These are phyloP conservation scores for Coix lacrymajobi DNA, from an alignment of 176 grass and related monocot species.

Conservation along the genomic window DNA sequence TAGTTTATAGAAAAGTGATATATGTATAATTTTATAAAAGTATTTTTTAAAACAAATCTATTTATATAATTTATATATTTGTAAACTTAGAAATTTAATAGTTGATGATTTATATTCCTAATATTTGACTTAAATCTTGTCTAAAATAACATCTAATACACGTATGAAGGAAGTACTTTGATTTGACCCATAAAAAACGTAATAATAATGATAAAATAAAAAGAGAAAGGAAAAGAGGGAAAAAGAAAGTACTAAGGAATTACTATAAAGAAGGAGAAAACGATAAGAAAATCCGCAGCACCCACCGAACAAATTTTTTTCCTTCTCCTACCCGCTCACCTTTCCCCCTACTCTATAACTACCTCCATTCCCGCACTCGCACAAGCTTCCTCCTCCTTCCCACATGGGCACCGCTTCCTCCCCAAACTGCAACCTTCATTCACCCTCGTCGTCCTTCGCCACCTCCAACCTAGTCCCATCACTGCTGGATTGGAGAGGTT, in stretches of 20 bases:
- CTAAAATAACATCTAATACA: too few relatives aligned
- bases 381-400: conserved; percentile 33
- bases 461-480: not conserved
- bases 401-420: conserved; percentile 20
- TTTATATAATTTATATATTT: too few relatives aligned
- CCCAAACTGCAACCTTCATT: not conserved
- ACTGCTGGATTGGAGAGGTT: not conserved
- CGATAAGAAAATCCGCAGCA: conserved; percentile 24
- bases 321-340: conserved; percentile 3
- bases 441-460: not conserved
- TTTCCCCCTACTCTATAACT: conserved; percentile 39
- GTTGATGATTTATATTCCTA: too few relatives aligned
- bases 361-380: conserved; percentile 12
- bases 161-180: too few relatives aligned
- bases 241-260: not conserved
- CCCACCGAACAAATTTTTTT: conserved; percentile 18
- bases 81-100: too few relatives aligned
- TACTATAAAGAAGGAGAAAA: conserved; percentile 18
- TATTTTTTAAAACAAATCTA: too few relatives aligned
- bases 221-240: not conserved
- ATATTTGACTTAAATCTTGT: too few relatives aligned
- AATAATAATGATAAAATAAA: not conserved
- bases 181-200: not conserved
- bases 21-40: too few relatives aligned
- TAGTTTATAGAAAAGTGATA: too few relatives aligned